Percentiles rank a stretch among this genome's conserved stretches.
Conservation (phyloP, 1,139 yeast species). For the Geotrichum klebahnii region DNA sequence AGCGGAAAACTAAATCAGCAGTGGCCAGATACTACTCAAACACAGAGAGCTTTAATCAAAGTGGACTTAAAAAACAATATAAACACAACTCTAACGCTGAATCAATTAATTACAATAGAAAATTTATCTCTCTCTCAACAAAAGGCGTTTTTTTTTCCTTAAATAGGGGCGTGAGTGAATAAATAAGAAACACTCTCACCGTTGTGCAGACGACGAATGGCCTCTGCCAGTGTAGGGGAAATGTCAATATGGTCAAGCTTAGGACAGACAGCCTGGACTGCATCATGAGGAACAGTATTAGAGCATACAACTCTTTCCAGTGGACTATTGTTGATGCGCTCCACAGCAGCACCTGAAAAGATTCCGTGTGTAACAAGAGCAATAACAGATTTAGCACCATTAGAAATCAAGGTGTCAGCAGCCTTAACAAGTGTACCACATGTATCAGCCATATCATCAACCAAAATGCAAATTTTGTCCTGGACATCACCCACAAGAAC, state of each 20-base stretch:
- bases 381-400: constrained; percentile 77
- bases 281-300: constrained; percentile 87
- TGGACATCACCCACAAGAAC: constrained; percentile 93
- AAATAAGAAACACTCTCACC: constrained; percentile 94
- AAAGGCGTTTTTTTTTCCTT: no score
- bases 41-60: not conserved
- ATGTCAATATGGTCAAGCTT: constrained; percentile 81
- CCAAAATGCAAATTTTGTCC: constrained; percentile 78
- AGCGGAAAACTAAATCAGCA: no score
- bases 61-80: not conserved
- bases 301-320: constrained; percentile 83
- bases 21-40: no score
- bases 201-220: constrained; percentile 90
- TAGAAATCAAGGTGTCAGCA: constrained; percentile 76
- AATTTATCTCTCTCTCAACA: not conserved
- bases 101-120: not conserved
- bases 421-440: constrained; percentile 96
- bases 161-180: constrained; percentile 66
- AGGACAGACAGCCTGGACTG: constrained; percentile 61
- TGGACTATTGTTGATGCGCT: constrained; percentile 70
- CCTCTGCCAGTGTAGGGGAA: constrained; percentile 75
- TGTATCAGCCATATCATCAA: constrained; percentile 98
- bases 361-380: constrained; percentile 97
- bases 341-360: constrained; percentile 78
- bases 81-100: no score